Evolutionary conservation across 2,329 filamentous ascomycete species (phyloP).

Genomic region (Didymella segeticola): DNA sequence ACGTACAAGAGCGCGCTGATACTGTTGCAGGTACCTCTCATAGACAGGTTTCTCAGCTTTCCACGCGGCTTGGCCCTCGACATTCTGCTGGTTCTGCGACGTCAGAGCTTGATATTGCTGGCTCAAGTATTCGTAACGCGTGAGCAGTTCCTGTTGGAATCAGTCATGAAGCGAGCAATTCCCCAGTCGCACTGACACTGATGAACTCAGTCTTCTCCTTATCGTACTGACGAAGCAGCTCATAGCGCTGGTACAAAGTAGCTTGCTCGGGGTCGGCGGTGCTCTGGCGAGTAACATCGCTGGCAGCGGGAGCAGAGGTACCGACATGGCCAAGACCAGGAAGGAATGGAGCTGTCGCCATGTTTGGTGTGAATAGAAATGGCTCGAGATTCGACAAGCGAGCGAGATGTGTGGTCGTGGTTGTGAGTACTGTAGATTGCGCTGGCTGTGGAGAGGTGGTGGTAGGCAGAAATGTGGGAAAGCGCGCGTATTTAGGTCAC

Average conservation of each 20-base stretch:
- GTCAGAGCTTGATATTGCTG: constrained; percentile 40
- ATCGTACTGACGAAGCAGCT: constrained; percentile 40
- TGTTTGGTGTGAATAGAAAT: constrained; percentile 1
- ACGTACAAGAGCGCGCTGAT: constrained; percentile 38
- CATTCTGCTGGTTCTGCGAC: constrained; percentile 35
- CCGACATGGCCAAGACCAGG: constrained; percentile 14
- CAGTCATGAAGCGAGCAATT: background rate
- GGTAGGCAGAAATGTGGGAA: constrained; percentile 15
- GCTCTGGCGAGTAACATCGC: background rate
- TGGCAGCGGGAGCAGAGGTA: constrained; percentile 2
- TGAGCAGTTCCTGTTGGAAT: constrained; percentile 48
- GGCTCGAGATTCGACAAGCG: background rate
- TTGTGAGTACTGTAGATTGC: background rate
- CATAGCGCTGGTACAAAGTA: constrained; percentile 39
- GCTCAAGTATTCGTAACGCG: constrained; percentile 48
- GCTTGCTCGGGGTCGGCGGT: constrained; percentile 14
- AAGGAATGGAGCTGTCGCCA: constrained; percentile 24
- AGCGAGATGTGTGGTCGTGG: background rate
- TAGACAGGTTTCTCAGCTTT: constrained; percentile 32
- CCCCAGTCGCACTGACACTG: constrained; percentile 27
- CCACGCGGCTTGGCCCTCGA: constrained; percentile 24
- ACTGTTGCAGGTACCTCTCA: constrained; percentile 21
- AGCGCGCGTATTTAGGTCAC: constrained; percentile 5
- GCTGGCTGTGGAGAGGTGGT: background rate
- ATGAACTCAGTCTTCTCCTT: constrained; percentile 43